Base-by-base conservation (phyloP, 1,139 yeast genomes). In the Protomyces macrosporus region DNA sequence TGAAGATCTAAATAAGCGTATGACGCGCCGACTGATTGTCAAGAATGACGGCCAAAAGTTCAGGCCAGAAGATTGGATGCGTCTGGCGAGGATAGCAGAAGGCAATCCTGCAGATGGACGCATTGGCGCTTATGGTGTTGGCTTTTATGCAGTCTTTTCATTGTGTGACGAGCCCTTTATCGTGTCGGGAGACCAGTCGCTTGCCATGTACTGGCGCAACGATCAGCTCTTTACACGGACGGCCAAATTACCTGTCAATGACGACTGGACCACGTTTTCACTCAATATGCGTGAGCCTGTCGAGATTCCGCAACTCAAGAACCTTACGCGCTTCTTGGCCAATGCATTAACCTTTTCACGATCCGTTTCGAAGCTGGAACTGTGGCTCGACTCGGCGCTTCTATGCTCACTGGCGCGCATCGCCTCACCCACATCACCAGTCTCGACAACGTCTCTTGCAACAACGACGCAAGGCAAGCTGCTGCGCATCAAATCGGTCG, bases 111-210 rank as follows among this genome's bases (percentile, higher is more conserved):
- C 93, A 77, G 98, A 91, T 68, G 86, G 96, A 67, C 93, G 93
- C 90, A 93, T 93, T 78, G 98, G 98, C 81, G 98, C 95, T 76
- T 93, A 93, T 82, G 98, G 98, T 82, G 98, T 93, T 70, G 98
- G 98, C 78, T 93, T 93, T 85, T 93, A 93, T 84, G 91, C 98
- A 53, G 85, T 91, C 70, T 93, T 93, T 84, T 89, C 93, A 80
- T 95, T 93, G 74, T 97, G 98, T 70, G 98, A 93, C 78, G 76
- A 75, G 66, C 80, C 80, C 1, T 70, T 77, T 34, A 80, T 77
- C 2, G 76, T 75, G 56, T 77, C 79, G 1, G 79, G 79, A 12
- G 65, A 67, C 30, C 39, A 30, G 30, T 12, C 34, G 14, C 32
- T 77, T 77, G 71, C 74, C 1, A 77, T 77, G 67, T 73, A 73